phyloP scores from a whole-genome alignment of 208 protist species.

The Angomonas ambiguus region DNA sequence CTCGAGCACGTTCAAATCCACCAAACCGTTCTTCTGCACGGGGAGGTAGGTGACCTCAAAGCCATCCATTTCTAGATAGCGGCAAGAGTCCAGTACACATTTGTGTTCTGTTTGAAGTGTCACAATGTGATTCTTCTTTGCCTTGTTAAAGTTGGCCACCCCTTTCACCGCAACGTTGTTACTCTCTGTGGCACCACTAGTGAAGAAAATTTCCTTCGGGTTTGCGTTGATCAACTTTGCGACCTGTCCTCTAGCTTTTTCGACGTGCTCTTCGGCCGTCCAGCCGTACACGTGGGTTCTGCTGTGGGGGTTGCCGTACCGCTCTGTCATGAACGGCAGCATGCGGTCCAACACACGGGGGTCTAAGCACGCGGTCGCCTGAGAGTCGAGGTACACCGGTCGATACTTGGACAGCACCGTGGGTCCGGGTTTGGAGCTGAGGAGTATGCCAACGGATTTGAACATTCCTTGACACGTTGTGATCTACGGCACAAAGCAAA shows the following conservation, averaged over 20 bases:
- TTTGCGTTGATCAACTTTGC: slow-evolving; percentile 92
- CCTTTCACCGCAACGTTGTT: slow-evolving; percentile 99
- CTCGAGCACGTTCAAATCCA: slow-evolving; percentile 93
- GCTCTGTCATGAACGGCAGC: slow-evolving; percentile 96
- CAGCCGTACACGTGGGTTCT: slow-evolving; percentile 98
- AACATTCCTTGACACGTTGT: background rate
- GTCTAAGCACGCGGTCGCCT: slow-evolving; percentile 96
- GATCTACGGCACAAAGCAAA: background rate
- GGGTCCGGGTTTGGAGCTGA: background rate
- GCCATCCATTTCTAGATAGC: slow-evolving; percentile 94
- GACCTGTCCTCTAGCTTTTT: slow-evolving; percentile 92
- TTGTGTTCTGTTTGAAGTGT: slow-evolving; percentile 99
- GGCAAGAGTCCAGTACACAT: slow-evolving; percentile 98
- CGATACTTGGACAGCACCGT: slow-evolving; percentile 14
- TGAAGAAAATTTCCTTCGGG: slow-evolving; percentile 99
- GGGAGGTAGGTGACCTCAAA: slow-evolving; percentile 98
- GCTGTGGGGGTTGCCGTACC: slow-evolving; percentile 99
- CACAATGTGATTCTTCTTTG: slow-evolving; percentile 98
- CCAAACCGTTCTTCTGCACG: slow-evolving; percentile 95
- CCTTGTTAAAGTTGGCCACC: slow-evolving; percentile 95
- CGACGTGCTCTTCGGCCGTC: slow-evolving; percentile 92
- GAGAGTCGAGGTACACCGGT: slow-evolving; percentile 95
- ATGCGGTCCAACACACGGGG: slow-evolving; percentile 98
- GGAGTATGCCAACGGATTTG: background rate
- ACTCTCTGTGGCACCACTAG: slow-evolving; percentile 98